Conservation (phyloP, 371 early-diverging fungal genomes). For the Dinochytrium kinnereticum region DNA sequence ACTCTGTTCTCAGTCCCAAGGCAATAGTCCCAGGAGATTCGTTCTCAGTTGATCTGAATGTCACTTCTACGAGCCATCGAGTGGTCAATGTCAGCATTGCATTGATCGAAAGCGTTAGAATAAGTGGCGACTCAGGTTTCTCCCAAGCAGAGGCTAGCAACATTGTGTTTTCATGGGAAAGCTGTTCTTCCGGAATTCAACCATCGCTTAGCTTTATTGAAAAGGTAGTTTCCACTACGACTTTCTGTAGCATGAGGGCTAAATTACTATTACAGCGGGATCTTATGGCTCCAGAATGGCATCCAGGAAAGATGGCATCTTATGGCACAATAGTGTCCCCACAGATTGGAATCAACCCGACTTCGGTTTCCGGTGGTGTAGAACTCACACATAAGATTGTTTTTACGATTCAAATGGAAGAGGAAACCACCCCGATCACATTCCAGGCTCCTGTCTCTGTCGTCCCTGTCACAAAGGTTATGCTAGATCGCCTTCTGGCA, state of each 20-base stretch:
- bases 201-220: not conserved
- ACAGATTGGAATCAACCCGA: slow-evolving; percentile 8
- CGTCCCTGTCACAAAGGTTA: not conserved
- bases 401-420: slow-evolving; percentile 11
- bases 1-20: slow-evolving; percentile 4
- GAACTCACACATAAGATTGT: slow-evolving; percentile 5
- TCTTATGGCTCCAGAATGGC: slow-evolving; percentile 13
- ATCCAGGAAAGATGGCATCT: not conserved
- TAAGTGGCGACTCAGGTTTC: slow-evolving; percentile 1
- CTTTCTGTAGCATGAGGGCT: not conserved
- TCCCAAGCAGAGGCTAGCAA: slow-evolving; percentile 11
- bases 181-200: not conserved
- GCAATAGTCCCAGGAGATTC: slow-evolving; percentile 5
- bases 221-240: not conserved
- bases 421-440: not conserved
- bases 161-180: slow-evolving; percentile 12
- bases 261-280: not conserved
- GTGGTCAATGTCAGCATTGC: not conserved
- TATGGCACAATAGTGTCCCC: not conserved
- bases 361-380: slow-evolving; percentile 16
- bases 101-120: not conserved
- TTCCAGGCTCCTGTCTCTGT: not conserved
- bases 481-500: not conserved
- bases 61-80: not conserved
- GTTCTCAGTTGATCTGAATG: slow-evolving; percentile 9